Conservation (phyloP, 2,329 filamentous ascomycete species). For the Phaeosphaeriaceae sp. region DNA sequence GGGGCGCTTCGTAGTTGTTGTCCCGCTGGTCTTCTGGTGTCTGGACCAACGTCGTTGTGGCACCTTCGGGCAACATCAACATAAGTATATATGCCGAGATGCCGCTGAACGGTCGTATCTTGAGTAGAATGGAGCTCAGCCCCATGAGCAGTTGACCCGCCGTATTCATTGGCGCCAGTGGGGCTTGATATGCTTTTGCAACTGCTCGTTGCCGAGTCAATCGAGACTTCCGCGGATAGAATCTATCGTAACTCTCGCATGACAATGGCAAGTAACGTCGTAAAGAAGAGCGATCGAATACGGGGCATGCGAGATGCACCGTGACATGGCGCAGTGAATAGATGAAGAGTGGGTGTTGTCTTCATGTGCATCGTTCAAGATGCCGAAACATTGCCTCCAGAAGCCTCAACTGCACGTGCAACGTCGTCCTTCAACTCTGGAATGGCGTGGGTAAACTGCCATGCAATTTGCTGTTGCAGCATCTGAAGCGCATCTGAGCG, state of each 20-base stretch:
- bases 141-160: no score
- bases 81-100: no score
- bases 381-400: slow-evolving; percentile 46
- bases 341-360: neutral
- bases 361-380: slow-evolving; percentile 9
- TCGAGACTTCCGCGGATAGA: no score
- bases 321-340: neutral
- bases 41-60: neutral
- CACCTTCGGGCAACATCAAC: no score
- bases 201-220: no score
- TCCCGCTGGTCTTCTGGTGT: neutral
- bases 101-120: no score
- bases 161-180: no score
- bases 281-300: neutral
- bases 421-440: slow-evolving; percentile 64
- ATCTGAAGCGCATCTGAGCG: slow-evolving; percentile 65
- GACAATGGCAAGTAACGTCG: no score
- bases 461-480: slow-evolving; percentile 65
- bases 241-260: no score
- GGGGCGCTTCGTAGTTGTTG: neutral
- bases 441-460: slow-evolving; percentile 64
- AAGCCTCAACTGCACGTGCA: slow-evolving; percentile 56
- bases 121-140: no score
- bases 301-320: neutral
- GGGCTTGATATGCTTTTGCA: no score